These are phyloP conservation scores for Paraconiothyrium sp. DNA, from an alignment of 2,329 filamentous ascomycete species.

Conservation along the genomic window DNA sequence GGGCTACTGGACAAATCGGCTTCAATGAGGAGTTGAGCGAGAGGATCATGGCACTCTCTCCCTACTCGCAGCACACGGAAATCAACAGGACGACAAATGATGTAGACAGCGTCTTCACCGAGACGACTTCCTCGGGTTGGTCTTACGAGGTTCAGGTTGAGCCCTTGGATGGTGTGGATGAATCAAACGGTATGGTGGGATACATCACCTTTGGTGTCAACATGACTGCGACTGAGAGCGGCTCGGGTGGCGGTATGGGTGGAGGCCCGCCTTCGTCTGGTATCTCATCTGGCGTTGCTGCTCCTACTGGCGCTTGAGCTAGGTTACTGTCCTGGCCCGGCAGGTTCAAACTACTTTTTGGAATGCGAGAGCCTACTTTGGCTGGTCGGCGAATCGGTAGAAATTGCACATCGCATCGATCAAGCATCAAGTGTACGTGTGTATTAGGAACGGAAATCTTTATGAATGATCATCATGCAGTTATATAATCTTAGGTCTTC, in stretches of 20 bases:
- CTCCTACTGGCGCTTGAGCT: conserved; percentile 3
- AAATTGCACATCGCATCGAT: too few species aligned
- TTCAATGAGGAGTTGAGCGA: conserved; percentile 40
- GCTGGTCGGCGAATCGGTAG: too few species aligned
- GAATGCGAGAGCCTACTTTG: too few species aligned
- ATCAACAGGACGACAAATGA: conserved; percentile 51
- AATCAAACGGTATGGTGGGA: conserved; percentile 48
- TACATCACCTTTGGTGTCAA: conserved; percentile 52
- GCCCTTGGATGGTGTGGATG: conserved; percentile 45
- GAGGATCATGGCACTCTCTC: conserved; percentile 47
- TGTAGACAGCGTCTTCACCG: conserved; percentile 29
- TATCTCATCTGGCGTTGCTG: background rate
- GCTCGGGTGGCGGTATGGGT: conserved; percentile 8
- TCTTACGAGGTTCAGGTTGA: conserved; percentile 45
- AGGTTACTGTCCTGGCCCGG: background rate
- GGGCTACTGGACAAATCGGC: conserved; percentile 47
- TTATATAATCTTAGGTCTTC: background rate
- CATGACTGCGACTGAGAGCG: conserved; percentile 22
- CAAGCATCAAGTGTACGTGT: too few species aligned
- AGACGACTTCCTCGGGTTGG: conserved; percentile 33
- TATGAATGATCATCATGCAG: too few species aligned
- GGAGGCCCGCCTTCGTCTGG: background rate
- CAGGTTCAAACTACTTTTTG: too few species aligned
- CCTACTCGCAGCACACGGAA: conserved; percentile 45
- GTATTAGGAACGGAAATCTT: too few species aligned